These are phyloP conservation scores for Citeromyces hawaiiensis DNA, from an alignment of 1,139 yeast species.

Conservation along the genomic window DNA sequence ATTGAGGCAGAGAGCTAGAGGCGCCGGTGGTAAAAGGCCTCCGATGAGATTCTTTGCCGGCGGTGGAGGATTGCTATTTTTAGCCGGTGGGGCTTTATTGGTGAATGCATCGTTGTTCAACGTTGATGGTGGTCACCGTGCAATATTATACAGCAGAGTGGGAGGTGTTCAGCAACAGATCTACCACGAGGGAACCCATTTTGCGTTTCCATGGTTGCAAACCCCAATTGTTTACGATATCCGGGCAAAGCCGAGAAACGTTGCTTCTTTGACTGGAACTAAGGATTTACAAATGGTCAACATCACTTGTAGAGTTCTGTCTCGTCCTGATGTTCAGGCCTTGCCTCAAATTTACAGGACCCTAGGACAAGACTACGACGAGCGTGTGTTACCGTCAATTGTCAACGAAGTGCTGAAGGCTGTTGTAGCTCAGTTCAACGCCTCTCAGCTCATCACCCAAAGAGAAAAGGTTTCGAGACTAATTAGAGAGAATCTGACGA, in stretches of 20 bases:
- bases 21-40: constrained; percentile 26
- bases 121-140: constrained; percentile 99
- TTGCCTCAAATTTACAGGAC: constrained; percentile 84
- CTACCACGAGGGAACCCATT: constrained; percentile 90
- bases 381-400: constrained; percentile 90
- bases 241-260: constrained; percentile 94
- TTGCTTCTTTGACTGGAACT: constrained; percentile 95
- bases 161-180: constrained; percentile 80
- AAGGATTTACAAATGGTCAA: constrained; percentile 98
- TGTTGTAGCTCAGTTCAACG: constrained; percentile 97
- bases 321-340: constrained; percentile 71
- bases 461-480: constrained; percentile 91
- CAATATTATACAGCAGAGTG: constrained; percentile 80
- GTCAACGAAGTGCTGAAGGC: constrained; percentile 94
- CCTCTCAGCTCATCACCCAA: constrained; percentile 94
- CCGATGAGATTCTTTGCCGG: constrained; percentile 67
- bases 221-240: constrained; percentile 89
- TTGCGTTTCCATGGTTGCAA: constrained; percentile 90
- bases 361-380: constrained; percentile 88
- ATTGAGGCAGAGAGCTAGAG: constrained; percentile 50
- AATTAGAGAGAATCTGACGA: constrained; percentile 80
- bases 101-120: constrained; percentile 74
- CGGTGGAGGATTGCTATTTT: constrained; percentile 56
- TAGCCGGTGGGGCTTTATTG: constrained; percentile 61
- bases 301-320: constrained; percentile 92